Evolutionary conservation across 2,329 filamentous ascomycete species (phyloP).

Genomic region (Hypocreales sp.): DNA sequence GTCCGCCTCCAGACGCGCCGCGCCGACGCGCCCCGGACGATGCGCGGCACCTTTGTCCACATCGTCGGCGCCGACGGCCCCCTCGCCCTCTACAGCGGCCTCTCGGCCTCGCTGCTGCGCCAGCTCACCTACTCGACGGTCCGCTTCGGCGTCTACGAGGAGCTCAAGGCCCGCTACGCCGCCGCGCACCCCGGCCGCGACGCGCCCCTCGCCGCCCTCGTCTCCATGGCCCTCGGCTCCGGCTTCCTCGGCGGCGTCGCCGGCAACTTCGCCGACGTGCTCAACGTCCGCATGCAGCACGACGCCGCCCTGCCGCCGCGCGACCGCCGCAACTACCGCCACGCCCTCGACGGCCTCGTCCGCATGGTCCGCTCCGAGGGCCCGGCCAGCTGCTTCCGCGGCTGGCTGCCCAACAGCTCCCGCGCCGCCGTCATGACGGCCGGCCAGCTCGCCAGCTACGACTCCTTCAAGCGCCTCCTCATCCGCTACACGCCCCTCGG

Average conservation of each 20-base stretch:
- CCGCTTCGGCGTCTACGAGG: conserved; percentile 92
- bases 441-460: conserved; percentile 70
- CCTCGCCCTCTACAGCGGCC: conserved; percentile 75
- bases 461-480: conserved; percentile 61
- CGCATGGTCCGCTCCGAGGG: conserved; percentile 86
- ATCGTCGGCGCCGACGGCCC: conserved; percentile 62
- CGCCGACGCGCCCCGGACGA: conserved; percentile 59
- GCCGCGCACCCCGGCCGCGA: conserved; percentile 20
- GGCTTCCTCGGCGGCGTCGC: conserved; percentile 80
- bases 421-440: conserved; percentile 81
- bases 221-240: conserved; percentile 68
- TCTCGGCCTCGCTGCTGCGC: conserved; percentile 82
- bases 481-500: conserved; percentile 49
- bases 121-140: conserved; percentile 95
- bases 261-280: conserved; percentile 87
- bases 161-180: conserved; percentile 53
- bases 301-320: conserved; percentile 59
- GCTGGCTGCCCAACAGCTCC: conserved; percentile 68
- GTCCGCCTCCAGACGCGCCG: conserved; percentile 78
- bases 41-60: conserved; percentile 74
- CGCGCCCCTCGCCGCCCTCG: conserved; percentile 60
- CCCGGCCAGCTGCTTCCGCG: conserved; percentile 59
- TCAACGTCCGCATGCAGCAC: conserved; percentile 98
- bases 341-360: conserved; percentile 74
- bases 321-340: conserved; percentile 72